Evolutionary conservation across 495 filamentous ascomycete genomes (phyloP), one percentile per base, ranked within the genome.

Genomic region (Talaromyces proteolyticus): DNA sequence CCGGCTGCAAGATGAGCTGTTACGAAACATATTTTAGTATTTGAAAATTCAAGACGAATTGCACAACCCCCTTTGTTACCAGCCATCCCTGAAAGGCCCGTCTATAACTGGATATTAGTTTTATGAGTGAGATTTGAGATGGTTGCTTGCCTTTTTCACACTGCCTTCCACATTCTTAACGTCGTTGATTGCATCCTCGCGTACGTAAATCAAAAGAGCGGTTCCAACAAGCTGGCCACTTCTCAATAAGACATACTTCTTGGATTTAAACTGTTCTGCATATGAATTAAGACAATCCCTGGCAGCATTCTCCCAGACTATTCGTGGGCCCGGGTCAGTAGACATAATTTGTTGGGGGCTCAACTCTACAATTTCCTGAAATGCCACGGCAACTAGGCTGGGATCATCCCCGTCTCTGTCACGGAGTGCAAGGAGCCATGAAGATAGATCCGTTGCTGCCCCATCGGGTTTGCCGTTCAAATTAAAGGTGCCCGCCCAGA

Each of bases 311-410:
- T 99, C 92, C 93, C 93, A 99, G 18, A 78, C 68, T 58, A 91
- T 84, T 45, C 91, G 85, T 49, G 87, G 80, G 7, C 78, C 79
- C 19, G 94, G 93, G 72, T 97, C 91, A 36, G 91, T 96, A 47
- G 93, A 94, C 91, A 99, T 97, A 59, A 99, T 97, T 60, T 99
- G 94, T 64, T 97, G 92, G 16, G 94, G 92, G 57, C 89, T 95
- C 12, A 99, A 75, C 59, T 92, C 85, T 14, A 99, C 94, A 47
- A 99, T 97, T 69, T 99, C 93, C 57, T 99, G 93, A 56, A 99
- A 97, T 0, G 89, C 93, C 23, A 96, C 82, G 7, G 82, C 91
- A 44, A 94, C 80, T 26, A 99, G 86, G 4, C 50, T 54, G 6
- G 72, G 68, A 40, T 65, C 61, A 21, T 68, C 63, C 23, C 57